Base-by-base conservation (phyloP, 179 eudicot genomes). In the Carnegiea gigantea region DNA sequence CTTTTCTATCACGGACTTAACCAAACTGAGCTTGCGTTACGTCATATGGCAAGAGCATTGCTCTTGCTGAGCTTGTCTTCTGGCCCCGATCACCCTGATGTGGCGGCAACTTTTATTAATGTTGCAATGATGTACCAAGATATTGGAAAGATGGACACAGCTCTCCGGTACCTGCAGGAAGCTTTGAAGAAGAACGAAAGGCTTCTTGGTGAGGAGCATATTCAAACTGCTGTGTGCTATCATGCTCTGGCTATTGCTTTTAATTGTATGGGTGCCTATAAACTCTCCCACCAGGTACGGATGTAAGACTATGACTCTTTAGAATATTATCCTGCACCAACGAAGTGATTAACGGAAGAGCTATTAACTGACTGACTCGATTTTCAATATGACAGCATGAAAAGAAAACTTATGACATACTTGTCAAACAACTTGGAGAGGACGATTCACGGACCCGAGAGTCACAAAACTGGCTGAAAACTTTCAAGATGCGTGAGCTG, bases 51-150 rank as follows among this genome's bases (percentile, higher is more conserved):
- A 17, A 92, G 99, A 51, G 99, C 99, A 33, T 82, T 96, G 81
- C 92, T 96, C 79, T 88, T 94, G 62, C 79, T 96, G 72, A 88
- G 96, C 86, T 88, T 94, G 83, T 96, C 99, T 21, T 96, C 92
- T 77, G 99, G 99, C 67, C 91, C 99, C 28, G 98, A 96, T 87
- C 98, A 96, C 83, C 99, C 99, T 75, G 98, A 96, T 83, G 97
- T 96, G 73, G 98, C 98, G 76, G 94, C 99, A 36, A 94, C 97
- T 17, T 96, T 90, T 79, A 91, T 96, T 64, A 96, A 96, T 85
- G 95, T 96, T 82, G 98, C 99, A 77, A 96, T 96, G 99, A 96
- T 96, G 99, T 94, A 91, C 82, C 99, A 57, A 57, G 99, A 96
- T 88, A 91, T 90, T 43, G 93, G 92, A 51, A 94, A 92, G 80